Evolutionary conservation across 2,329 filamentous ascomycete species (phyloP), one percentile per base, ranked within the genome.

Genomic region (Alternaria longipes): DNA sequence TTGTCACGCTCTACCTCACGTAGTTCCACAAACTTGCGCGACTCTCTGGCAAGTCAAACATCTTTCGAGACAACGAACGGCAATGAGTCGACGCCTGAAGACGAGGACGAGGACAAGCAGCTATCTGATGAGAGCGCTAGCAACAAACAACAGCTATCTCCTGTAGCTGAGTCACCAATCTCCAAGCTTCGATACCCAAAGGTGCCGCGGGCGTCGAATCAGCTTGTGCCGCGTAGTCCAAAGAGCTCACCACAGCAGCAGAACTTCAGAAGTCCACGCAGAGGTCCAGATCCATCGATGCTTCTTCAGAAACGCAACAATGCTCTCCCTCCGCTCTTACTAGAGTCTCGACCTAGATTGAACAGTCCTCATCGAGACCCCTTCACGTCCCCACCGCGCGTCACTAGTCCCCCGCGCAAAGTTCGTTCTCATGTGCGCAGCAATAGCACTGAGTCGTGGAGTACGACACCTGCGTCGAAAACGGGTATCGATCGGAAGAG

Each of bases 51-150:
- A 0, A 77, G 73, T 1, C 78, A 81, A 18, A 84, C 82, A 2
- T 81, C 80, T 4, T 84, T 84, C 61, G 82, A 84, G 64, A 81
- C 80, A 30, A 77, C 72, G 4, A 80, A 81, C 61, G 71, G 75
- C 4, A 78, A 83, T 56, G 82, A 84, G 58, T 76, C 81, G 2
- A 84, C 82, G 3, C 82, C 82, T 2, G 81, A 82, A 28, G 81
- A 83, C 56, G 78, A 79, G 16, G 78, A 80, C 11, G 78, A 78
- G 47, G 72, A 77, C 28, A 77, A 72, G 63, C 71, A 71, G 52
- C 62, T 75, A 7, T 65, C 66, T 3, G 66, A 73, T 41, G 66
- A 71, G n/a, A 58, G 36, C 36, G 47, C 26, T 26, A 56, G 46
- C 44, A 72, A 63, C 47, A 70, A 67, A 28, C 53, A 51, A 34